phyloP scores from a whole-genome alignment of 306 rosid species.

The Acmispon strigosus region DNA sequence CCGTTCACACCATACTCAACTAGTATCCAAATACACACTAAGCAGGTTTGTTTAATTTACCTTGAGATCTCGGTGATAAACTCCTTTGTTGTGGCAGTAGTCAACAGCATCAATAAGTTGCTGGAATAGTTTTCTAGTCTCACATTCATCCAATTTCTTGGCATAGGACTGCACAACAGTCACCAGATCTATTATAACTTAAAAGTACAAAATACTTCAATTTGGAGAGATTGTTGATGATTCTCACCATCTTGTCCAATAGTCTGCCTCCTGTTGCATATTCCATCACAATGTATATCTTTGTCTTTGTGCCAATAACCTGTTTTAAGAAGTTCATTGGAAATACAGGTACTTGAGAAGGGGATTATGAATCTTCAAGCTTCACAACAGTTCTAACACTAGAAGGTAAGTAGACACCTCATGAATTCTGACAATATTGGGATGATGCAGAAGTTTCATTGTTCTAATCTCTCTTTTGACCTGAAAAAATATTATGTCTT shows the following conservation, averaged over 20 bases:
- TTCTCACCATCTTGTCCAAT: slow-evolving; percentile 62
- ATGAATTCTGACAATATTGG: slow-evolving; percentile 64
- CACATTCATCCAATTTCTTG: slow-evolving; percentile 44
- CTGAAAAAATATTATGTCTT: slow-evolving; percentile 33
- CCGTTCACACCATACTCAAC: too few species aligned
- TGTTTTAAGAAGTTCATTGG: slow-evolving; percentile 13
- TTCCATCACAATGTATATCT: slow-evolving; percentile 78
- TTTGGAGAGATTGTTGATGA: neutral
- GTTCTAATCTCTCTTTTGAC: slow-evolving; percentile 78
- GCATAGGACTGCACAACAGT: slow-evolving; percentile 35
- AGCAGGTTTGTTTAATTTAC: slow-evolving; percentile 23
- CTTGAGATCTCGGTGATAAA: slow-evolving; percentile 79
- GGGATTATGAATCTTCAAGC: neutral
- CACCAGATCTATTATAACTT: neutral
- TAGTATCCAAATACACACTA: neutral
- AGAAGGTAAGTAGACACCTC: slow-evolving; percentile 40
- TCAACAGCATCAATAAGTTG: slow-evolving; percentile 75
- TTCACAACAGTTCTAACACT: neutral
- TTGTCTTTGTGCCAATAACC: slow-evolving; percentile 72
- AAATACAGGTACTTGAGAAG: neutral
- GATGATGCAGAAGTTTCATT: slow-evolving; percentile 73
- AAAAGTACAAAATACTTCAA: neutral
- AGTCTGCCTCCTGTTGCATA: slow-evolving; percentile 66
- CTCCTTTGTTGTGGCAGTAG: slow-evolving; percentile 68
- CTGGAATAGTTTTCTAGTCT: slow-evolving; percentile 71